Evolutionary conservation across 2,329 filamentous ascomycete species (phyloP).

Genomic region (Fusarium sp.): DNA sequence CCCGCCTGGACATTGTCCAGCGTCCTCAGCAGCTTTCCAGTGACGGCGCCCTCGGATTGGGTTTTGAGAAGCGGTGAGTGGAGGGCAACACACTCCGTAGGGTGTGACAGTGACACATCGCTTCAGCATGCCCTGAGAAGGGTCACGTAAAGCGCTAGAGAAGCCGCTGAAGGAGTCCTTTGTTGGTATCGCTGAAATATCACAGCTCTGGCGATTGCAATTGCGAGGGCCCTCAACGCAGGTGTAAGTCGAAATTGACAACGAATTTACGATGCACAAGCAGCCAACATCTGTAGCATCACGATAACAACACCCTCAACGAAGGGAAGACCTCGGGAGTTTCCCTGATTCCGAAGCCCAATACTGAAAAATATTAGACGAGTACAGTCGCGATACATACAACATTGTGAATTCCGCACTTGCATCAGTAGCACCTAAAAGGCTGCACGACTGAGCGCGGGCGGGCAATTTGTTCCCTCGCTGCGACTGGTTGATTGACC

Average conservation of each 20-base stretch:
- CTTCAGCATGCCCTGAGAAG: constrained; percentile 41
- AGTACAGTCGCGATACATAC: constrained; percentile 42
- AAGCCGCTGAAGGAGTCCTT: constrained; percentile 36
- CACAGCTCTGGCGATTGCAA: constrained; percentile 27
- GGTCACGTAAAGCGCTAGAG: constrained; percentile 41
- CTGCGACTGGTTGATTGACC: constrained; percentile 32
- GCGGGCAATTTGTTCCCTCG: constrained; percentile 20
- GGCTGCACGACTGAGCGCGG: constrained; percentile 34
- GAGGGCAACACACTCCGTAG: constrained; percentile 31
- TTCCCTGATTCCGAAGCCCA: neutral
- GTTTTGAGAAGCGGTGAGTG: constrained; percentile 34
- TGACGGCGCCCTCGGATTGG: constrained; percentile 40
- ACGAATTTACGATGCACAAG: constrained; percentile 31
- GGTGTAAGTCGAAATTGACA: constrained; percentile 19
- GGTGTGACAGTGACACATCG: constrained; percentile 44
- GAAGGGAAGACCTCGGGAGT: constrained; percentile 9
- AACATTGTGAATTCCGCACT: constrained; percentile 29
- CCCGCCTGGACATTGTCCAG: constrained; percentile 38
- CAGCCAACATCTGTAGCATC: constrained; percentile 13
- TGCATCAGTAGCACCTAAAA: constrained; percentile 41
- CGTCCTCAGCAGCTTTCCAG: constrained; percentile 24
- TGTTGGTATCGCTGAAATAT: constrained; percentile 46
- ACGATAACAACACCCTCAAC: constrained; percentile 4
- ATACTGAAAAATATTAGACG: constrained; percentile 32
- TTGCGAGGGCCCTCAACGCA: constrained; percentile 21